Evolutionary conservation across 805 yeast species (phyloP).

Genomic region (Barnettozyma salicaria): DNA sequence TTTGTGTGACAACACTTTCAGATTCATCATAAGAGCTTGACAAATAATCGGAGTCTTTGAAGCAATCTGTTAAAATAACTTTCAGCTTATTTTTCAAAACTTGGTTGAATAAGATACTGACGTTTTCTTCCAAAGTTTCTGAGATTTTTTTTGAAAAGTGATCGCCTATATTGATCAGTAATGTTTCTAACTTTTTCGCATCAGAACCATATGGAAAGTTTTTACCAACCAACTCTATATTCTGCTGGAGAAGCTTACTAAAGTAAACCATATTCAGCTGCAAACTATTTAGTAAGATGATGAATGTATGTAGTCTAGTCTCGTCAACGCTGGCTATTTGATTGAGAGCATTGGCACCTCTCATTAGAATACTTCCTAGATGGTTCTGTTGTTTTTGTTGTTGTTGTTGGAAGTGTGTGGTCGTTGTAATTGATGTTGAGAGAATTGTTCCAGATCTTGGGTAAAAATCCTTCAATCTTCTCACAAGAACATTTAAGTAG

Average conservation of each 20-base stretch:
- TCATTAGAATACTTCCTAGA: constrained; percentile 32
- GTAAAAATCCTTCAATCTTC: constrained; percentile 39
- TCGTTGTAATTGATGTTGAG: constrained; percentile 11
- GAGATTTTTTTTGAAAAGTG: constrained; percentile 25
- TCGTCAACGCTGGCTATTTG: constrained; percentile 38
- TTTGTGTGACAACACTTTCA: constrained; percentile 33
- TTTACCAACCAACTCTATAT: constrained; percentile 27
- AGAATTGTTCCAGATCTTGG: constrained; percentile 34
- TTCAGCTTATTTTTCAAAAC: constrained; percentile 39
- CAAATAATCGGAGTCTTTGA: constrained; percentile 25
- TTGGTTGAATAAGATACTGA: constrained; percentile 42
- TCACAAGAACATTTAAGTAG: constrained; percentile 49
- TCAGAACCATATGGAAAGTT: constrained; percentile 37
- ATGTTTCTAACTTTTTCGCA: constrained; percentile 22
- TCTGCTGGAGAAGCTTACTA: constrained; percentile 31
- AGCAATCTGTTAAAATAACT: constrained; percentile 39
- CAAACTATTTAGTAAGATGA: constrained; percentile 68
- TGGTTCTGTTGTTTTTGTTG: constrained; percentile 18
- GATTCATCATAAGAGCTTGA: constrained; percentile 29
- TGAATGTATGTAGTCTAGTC: constrained; percentile 49
- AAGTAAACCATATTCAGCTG: constrained; percentile 57
- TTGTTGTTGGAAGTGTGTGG: constrained; percentile 12
- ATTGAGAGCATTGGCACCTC: constrained; percentile 39
- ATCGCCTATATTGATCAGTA: constrained; percentile 24
- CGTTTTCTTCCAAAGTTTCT: constrained; percentile 32